Conservation (phyloP, 2,329 filamentous ascomycete genomes). For the Aspergillus japonicus region DNA sequence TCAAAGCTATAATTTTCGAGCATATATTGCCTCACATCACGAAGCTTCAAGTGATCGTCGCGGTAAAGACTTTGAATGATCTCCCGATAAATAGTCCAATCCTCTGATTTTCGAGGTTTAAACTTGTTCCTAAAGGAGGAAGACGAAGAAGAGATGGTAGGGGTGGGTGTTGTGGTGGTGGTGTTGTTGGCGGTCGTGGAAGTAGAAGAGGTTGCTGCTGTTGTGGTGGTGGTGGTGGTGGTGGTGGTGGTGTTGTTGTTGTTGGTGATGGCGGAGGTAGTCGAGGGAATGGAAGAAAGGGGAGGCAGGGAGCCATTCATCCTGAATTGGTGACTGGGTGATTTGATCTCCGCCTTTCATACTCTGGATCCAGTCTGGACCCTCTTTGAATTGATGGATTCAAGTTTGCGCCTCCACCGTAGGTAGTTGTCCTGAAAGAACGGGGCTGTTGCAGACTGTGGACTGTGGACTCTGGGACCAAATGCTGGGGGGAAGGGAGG, state of each 20-base stretch:
- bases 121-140: constrained; percentile 20
- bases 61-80: constrained; percentile 38
- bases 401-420: too few species aligned
- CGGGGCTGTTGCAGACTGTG: too few species aligned
- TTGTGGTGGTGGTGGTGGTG: constrained; percentile 1
- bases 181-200: not conserved
- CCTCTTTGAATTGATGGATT: not conserved
- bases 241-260: not conserved
- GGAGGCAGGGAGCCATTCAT: constrained; percentile 28
- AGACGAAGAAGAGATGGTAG: constrained; percentile 12
- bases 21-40: constrained; percentile 40
- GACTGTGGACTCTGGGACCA: too few species aligned
- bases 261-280: constrained; percentile 15
- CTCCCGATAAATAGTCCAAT: constrained; percentile 38
- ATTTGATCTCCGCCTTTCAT: constrained; percentile 16
- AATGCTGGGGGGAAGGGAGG: too few species aligned
- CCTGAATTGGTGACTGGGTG: constrained; percentile 15
- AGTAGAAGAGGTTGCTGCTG: constrained; percentile 12
- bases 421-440: too few species aligned
- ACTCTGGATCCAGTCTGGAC: constrained; percentile 14
- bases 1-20: constrained; percentile 37
- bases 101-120: constrained; percentile 37
- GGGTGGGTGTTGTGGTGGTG: constrained; percentile 1
- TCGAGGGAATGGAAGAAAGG: constrained; percentile 21
- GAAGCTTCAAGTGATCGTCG: constrained; percentile 35